Percentiles rank a stretch among this genome's conserved stretches.
Conservation (phyloP, 2,329 filamentous ascomycete genomes). For the Monosporascus sp. region DNA sequence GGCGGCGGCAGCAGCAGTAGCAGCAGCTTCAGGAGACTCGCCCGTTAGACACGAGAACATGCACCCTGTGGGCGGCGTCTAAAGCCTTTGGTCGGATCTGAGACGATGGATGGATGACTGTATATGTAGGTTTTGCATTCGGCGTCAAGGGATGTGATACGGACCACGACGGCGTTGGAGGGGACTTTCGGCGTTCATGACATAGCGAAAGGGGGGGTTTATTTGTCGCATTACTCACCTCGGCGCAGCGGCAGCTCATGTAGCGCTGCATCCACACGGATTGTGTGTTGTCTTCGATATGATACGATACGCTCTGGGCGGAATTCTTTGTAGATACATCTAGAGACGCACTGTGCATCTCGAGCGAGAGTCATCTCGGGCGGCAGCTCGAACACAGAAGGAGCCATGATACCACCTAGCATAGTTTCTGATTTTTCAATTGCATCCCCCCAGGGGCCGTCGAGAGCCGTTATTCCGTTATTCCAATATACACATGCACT, state of each 20-base stretch:
- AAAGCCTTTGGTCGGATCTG: conserved; percentile 3
- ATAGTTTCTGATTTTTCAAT: conserved; percentile 7
- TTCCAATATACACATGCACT: not conserved
- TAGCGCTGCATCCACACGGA: too few species aligned
- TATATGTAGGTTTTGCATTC: conserved; percentile 19
- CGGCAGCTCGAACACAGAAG: too few species aligned
- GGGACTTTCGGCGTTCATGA: too few species aligned
- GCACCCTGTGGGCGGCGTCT: conserved; percentile 22
- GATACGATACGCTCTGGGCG: too few species aligned
- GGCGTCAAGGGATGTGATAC: conserved; percentile 16
- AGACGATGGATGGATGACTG: conserved; percentile 17
- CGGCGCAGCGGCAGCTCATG: too few species aligned
- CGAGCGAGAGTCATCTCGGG: conserved; percentile 8
- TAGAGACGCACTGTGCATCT: not conserved
- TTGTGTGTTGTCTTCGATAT: too few species aligned
- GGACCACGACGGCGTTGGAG: not conserved
- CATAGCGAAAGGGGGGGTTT: too few species aligned
- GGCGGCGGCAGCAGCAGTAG: conserved; percentile 6
- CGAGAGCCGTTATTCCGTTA: too few species aligned
- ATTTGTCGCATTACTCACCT: too few species aligned
- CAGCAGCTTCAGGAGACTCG: conserved; percentile 10
- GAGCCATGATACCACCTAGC: conserved; percentile 20
- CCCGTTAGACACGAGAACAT: conserved; percentile 23
- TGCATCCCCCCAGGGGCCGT: not conserved
- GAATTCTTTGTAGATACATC: conserved; percentile 13